Evolutionary conservation across 1,284 basidiomycete species (phyloP).

Genomic region (Inonotus hispidus): DNA sequence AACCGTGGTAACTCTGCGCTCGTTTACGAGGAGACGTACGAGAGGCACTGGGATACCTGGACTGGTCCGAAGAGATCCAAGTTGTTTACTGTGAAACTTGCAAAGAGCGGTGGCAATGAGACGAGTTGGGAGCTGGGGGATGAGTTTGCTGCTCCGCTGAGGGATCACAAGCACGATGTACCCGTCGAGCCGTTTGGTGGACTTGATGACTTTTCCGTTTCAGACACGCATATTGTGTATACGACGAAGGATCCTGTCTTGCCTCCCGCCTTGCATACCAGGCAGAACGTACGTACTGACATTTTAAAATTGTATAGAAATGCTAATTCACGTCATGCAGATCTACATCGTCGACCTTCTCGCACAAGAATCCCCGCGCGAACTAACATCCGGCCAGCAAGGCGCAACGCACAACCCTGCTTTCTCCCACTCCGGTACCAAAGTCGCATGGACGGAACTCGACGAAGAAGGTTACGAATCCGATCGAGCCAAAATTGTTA

Average conservation of each 20-base stretch:
- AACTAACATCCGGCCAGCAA: slow-evolving; percentile 77
- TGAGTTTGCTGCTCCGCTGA: slow-evolving; percentile 54
- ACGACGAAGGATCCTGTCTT: slow-evolving; percentile 78
- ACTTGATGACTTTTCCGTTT: slow-evolving; percentile 73
- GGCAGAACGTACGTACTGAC: slow-evolving; percentile 55
- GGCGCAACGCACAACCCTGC: slow-evolving; percentile 73
- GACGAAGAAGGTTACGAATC: slow-evolving; percentile 85
- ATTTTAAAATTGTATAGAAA: neutral
- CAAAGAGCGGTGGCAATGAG: slow-evolving; percentile 33
- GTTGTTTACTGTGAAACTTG: slow-evolving; percentile 61
- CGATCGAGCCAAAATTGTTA: slow-evolving; percentile 72
- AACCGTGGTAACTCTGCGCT: slow-evolving; percentile 67
- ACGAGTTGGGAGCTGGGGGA: slow-evolving; percentile 46
- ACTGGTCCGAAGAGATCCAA: slow-evolving; percentile 63
- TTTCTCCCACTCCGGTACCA: slow-evolving; percentile 62
- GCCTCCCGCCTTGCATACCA: slow-evolving; percentile 72
- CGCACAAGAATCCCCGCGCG: slow-evolving; percentile 42
- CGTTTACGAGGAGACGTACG: slow-evolving; percentile 75
- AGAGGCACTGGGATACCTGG: slow-evolving; percentile 91
- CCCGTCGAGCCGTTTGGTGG: slow-evolving; percentile 84
- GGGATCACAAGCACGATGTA: slow-evolving; percentile 56
- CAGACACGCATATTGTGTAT: slow-evolving; percentile 65
- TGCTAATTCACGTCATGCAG: slow-evolving; percentile 31
- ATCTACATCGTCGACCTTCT: slow-evolving; percentile 59
- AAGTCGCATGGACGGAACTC: slow-evolving; percentile 83